Base-by-base conservation (phyloP, 441 rosid genomes). In the Sinapis alba region DNA sequence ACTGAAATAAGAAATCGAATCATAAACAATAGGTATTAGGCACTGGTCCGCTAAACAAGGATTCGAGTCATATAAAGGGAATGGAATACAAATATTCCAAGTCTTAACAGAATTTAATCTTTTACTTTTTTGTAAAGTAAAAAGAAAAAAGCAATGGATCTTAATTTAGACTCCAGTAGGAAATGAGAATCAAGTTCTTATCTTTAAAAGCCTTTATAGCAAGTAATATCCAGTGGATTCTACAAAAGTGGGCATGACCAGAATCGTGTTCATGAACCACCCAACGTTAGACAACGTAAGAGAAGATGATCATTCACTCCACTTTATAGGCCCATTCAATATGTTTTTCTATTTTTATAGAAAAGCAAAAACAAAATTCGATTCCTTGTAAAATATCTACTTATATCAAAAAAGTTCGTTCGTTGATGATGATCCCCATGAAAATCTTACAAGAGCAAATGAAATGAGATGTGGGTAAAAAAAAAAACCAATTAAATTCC, bases 251-350 rank as follows among this genome's bases (percentile, higher is more conserved):
- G 79, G 71, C 61, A 63, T 62, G 28, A 21, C 8, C 65, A 62
- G 79, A 69, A 76, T 62, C 70, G 36, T 62, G 65, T 75, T 68
- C 79, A 75, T 34, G 13, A 59, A 58, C 62, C 78, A 74, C 43
- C 71, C 60, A 65, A 41, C 71, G 21, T 34, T 72, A 7, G 27
- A 51, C 34, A 34, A 23, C 69, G 57, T 24, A 73, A 13, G 36
- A 7, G 62, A 21, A 59, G 78, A 45, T 34, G 53, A 75, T 61
- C 11, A 32, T 36, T 68, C 51, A 36, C 50, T 41, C 10, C 26
- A 10, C 27, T 68, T 53, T 38, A 38, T 12, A 68, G 43, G 57
- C 73, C 79, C 79, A 61, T 41, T 50, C n/a, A n/a, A n/a, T 10
- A 9, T 19, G 3, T 2, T 38, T 3, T 38, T 38, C n/a, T n/a